These are phyloP conservation scores for Calonectria hongkongensis DNA, from an alignment of 2,329 filamentous ascomycete species.

Conservation along the genomic window DNA sequence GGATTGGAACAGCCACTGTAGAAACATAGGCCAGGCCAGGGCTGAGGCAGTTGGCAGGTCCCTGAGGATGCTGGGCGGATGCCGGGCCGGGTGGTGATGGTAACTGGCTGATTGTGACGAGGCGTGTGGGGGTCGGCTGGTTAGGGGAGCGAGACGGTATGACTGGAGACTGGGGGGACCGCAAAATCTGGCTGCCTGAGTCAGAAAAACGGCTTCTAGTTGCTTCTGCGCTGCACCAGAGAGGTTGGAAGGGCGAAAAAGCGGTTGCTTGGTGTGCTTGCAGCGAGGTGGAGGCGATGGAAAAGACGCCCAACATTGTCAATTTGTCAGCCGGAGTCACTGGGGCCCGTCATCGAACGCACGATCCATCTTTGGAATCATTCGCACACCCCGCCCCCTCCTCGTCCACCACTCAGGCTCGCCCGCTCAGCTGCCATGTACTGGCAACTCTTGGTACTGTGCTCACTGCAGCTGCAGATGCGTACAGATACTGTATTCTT, in stretches of 20 bases:
- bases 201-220: slow-evolving; percentile 58
- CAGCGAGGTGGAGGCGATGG: slow-evolving; percentile 44
- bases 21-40: slow-evolving; percentile 12
- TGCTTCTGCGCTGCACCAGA: slow-evolving; percentile 47
- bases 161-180: slow-evolving; percentile 24
- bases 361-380: slow-evolving; percentile 33
- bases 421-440: too few relatives aligned
- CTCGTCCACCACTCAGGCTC: neutral
- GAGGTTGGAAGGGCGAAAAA: slow-evolving; percentile 36
- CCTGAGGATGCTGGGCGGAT: slow-evolving; percentile 24
- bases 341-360: slow-evolving; percentile 29
- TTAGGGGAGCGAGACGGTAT: slow-evolving; percentile 27
- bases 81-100: slow-evolving; percentile 20
- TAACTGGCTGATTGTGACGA: slow-evolving; percentile 25
- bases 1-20: slow-evolving; percentile 28
- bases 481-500: neutral
- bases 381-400: slow-evolving; percentile 29
- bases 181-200: slow-evolving; percentile 60
- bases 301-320: slow-evolving; percentile 39
- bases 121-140: slow-evolving; percentile 23
- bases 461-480: slow-evolving; percentile 6
- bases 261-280: slow-evolving; percentile 31
- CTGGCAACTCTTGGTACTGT: neutral
- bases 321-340: slow-evolving; percentile 54
- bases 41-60: slow-evolving; percentile 17